Evolutionary conservation across 176 grass and related monocot species (phyloP).

Genomic region (Paspalum vaginatum): DNA sequence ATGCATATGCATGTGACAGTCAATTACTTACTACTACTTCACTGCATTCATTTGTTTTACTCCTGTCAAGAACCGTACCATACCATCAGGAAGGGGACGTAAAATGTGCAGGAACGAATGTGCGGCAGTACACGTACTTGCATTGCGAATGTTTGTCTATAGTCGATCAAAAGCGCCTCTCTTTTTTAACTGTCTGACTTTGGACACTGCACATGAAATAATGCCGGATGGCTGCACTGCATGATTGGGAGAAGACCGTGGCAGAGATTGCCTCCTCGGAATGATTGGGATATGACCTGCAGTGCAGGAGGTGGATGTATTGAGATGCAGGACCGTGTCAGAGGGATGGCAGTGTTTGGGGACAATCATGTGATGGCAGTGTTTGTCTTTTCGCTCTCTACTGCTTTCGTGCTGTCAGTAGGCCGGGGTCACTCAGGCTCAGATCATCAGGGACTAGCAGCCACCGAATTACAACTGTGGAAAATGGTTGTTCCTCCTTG

Average conservation of each 20-base stretch:
- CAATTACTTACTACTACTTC: neutral
- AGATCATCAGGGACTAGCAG: neutral
- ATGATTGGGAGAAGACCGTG: slow-evolving; percentile 63
- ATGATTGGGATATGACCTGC: slow-evolving; percentile 62
- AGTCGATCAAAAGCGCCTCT: neutral
- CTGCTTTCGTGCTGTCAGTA: slow-evolving; percentile 17
- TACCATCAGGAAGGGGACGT: neutral
- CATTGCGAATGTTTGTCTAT: slow-evolving; percentile 27
- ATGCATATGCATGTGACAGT: neutral
- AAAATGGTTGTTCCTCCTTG: slow-evolving; percentile 29
- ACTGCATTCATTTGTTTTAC: slow-evolving; percentile 3
- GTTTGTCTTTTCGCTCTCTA: slow-evolving; percentile 45
- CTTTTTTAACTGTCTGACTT: slow-evolving; percentile 50
- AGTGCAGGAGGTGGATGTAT: slow-evolving; percentile 63
- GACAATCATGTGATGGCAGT: slow-evolving; percentile 47
- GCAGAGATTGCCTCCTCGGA: slow-evolving; percentile 46
- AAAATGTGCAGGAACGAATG: neutral
- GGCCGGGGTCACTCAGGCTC: neutral
- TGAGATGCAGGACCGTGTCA: slow-evolving; percentile 48
- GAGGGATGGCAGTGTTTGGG: slow-evolving; percentile 15
- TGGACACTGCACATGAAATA: slow-evolving; percentile 61
- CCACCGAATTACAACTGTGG: slow-evolving; percentile 32
- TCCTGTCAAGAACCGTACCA: neutral
- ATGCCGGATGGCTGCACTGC: slow-evolving; percentile 46
- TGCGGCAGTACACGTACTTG: slow-evolving; percentile 4